These are phyloP conservation scores for Penicillium nordicum DNA, from an alignment of 2,329 filamentous ascomycete species.

Conservation along the genomic window DNA sequence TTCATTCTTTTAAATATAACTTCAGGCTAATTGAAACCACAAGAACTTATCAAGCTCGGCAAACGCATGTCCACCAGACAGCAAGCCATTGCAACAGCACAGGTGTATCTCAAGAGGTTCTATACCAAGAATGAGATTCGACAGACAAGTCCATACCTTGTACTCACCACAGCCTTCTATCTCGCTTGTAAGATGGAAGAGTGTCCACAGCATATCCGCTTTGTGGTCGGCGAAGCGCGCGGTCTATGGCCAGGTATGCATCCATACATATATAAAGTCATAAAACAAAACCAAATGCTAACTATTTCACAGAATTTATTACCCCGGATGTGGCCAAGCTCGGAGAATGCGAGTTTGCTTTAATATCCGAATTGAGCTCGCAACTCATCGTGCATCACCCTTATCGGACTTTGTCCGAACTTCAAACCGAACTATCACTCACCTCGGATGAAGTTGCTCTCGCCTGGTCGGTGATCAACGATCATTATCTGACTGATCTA, in stretches of 20 bases:
- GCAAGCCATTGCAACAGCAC: conserved; percentile 88
- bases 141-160: conserved; percentile 86
- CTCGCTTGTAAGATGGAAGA: conserved; percentile 98
- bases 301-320: conserved; percentile 57
- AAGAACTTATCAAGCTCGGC: conserved; percentile 73
- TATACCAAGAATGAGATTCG: conserved; percentile 89
- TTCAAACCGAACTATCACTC: conserved; percentile 67
- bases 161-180: conserved; percentile 90
- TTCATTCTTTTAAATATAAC: not conserved
- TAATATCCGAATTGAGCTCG: conserved; percentile 87
- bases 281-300: conserved; percentile 9
- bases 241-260: conserved; percentile 70
- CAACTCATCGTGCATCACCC: conserved; percentile 89
- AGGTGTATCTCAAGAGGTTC: conserved; percentile 92
- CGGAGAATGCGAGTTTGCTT: conserved; percentile 88
- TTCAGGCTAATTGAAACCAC: not conserved
- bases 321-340: conserved; percentile 75
- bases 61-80: conserved; percentile 83
- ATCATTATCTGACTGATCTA: conserved; percentile 90
- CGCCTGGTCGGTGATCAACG: conserved; percentile 82
- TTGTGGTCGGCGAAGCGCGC: conserved; percentile 82
- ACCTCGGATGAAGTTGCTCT: conserved; percentile 74
- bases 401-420: conserved; percentile 72
- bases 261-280: not conserved
- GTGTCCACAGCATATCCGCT: conserved; percentile 89